A percentile compares a stretch with the other conserved stretches of the same genome.
Evolutionary conservation across 108 stramenopile species (phyloP).

Genomic region (Fragilaria crotonensis): DNA sequence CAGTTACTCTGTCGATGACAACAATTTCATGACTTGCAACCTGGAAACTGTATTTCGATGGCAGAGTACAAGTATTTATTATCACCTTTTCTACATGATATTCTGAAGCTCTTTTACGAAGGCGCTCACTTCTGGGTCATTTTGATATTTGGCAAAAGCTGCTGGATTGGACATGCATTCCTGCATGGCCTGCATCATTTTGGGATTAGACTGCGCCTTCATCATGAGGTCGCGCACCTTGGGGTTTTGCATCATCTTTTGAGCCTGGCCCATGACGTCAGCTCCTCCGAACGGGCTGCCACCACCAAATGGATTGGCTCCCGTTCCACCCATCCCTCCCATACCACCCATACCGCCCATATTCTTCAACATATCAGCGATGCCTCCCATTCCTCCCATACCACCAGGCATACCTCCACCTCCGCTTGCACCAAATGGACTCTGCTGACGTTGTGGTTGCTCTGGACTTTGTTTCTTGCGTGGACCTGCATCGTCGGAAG

Average conservation of each 20-base stretch:
- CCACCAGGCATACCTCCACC: slow-evolving; percentile 40
- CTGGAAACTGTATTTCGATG: too few species aligned
- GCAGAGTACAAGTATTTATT: not conserved
- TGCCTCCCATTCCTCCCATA: slow-evolving; percentile 51
- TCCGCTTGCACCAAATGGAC: slow-evolving; percentile 24
- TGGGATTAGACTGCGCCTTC: slow-evolving; percentile 68
- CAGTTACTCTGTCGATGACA: too few species aligned
- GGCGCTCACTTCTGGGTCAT: slow-evolving; percentile 71
- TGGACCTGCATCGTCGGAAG: slow-evolving; percentile 49
- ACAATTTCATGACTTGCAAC: too few species aligned
- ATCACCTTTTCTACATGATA: slow-evolving; percentile 26
- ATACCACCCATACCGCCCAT: slow-evolving; percentile 47
- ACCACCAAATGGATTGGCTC: slow-evolving; percentile 23
- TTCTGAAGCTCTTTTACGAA: slow-evolving; percentile 60
- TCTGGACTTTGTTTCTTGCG: slow-evolving; percentile 27
- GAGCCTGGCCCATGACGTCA: slow-evolving; percentile 60
- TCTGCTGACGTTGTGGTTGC: slow-evolving; percentile 2
- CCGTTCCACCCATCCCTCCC: slow-evolving; percentile 9
- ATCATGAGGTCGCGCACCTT: slow-evolving; percentile 59
- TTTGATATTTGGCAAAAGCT: slow-evolving; percentile 68
- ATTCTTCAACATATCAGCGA: slow-evolving; percentile 67
- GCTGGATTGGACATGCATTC: slow-evolving; percentile 87
- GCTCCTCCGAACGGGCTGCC: slow-evolving; percentile 14
- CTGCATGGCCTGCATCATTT: slow-evolving; percentile 59
- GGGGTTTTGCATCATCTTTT: slow-evolving; percentile 77